phyloP scores from a whole-genome alignment of 441 rosid genomes.

The Erodium moschatum region DNA sequence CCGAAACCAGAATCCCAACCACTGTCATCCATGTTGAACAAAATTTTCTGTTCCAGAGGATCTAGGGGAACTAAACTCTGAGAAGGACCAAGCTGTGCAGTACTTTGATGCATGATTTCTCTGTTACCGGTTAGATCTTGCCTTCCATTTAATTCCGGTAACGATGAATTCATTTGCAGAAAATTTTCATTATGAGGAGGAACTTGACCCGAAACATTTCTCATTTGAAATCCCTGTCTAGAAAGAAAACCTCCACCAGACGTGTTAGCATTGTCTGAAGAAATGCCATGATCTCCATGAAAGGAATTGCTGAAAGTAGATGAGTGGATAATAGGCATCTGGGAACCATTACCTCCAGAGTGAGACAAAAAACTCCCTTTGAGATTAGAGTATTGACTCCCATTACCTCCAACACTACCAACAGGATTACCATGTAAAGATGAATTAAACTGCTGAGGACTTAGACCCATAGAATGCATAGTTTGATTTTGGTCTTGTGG shows the following conservation, averaged over 20 bases:
- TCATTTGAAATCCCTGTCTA: conserved; percentile 26
- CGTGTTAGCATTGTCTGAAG: conserved; percentile 28
- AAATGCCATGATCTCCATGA: conserved; percentile 26
- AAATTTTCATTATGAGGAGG: conserved; percentile 27
- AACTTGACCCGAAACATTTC: conserved; percentile 31
- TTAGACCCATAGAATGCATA: conserved; percentile 27
- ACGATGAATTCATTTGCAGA: conserved; percentile 25
- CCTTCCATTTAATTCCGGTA: conserved; percentile 29
- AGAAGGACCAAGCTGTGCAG: conserved; percentile 24
- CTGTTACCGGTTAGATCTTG: conserved; percentile 35
- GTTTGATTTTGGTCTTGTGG: conserved; percentile 30
- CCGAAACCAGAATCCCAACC: conserved; percentile 30
- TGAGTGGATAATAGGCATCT: conserved; percentile 29
- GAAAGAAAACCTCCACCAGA: conserved; percentile 28
- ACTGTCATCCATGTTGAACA: conserved; percentile 41
- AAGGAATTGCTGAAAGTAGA: conserved; percentile 23
- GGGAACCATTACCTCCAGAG: conserved; percentile 25
- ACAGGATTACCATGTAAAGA: conserved; percentile 37
- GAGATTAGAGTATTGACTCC: conserved; percentile 30
- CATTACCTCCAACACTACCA: conserved; percentile 33
- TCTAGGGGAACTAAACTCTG: conserved; percentile 42
- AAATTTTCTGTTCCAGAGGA: conserved; percentile 53
- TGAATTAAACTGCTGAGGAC: conserved; percentile 25
- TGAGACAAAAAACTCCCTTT: conserved; percentile 29
- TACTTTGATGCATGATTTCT: conserved; percentile 30